Conservation (phyloP, 192 early-diverging fungal species). For the Entophlyctis helioformis region DNA sequence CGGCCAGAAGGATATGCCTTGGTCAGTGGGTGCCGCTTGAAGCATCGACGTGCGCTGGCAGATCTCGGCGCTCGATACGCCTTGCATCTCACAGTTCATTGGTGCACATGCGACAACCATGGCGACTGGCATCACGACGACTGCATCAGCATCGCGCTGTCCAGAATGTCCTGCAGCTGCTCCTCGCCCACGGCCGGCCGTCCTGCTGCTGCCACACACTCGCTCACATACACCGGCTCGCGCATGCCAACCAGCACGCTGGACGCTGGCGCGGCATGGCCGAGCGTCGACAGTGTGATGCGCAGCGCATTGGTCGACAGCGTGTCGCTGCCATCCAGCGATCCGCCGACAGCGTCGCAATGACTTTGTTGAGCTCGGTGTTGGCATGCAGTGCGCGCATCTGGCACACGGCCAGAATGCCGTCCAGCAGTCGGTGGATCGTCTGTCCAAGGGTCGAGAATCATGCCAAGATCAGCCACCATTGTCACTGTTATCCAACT, state of each 20-base stretch:
- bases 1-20: no score
- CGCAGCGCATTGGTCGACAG: conserved; percentile 38
- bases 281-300: conserved; percentile 18
- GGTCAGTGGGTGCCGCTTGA: no score
- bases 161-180: no score
- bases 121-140: no score
- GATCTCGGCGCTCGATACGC: no score
- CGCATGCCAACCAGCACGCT: conserved; percentile 53
- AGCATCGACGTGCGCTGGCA: no score
- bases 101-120: no score
- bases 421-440: conserved; percentile 8
- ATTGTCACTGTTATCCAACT: no score
- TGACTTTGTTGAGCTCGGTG: conserved; percentile 36
- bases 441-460: not conserved
- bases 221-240: conserved; percentile 40
- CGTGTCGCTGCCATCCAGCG: conserved; percentile 25
- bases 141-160: no score
- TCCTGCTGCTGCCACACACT: conserved; percentile 30
- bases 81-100: no score
- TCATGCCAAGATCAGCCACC: no score
- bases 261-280: not conserved
- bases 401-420: conserved; percentile 32
- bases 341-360: conserved; percentile 17
- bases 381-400: conserved; percentile 39
- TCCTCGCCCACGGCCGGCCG: no score